Base-by-base conservation (phyloP, 441 rosid species). In the Theobroma grandiflorum region DNA sequence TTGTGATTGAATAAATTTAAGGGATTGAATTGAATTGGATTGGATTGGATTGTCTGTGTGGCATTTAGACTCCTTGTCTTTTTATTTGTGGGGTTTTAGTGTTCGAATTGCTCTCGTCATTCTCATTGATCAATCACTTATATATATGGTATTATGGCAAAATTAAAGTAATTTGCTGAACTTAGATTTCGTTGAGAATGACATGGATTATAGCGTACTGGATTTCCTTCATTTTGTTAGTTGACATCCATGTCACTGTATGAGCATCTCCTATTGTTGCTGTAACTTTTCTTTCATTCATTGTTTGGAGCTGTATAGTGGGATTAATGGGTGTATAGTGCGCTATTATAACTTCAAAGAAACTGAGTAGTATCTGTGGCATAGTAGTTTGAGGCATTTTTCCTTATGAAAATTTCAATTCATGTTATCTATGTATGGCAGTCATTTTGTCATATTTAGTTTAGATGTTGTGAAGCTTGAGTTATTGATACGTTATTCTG, bases 401-500 rank as follows among this genome's bases (percentile, higher is more conserved):
- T 55, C 64, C 10, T 15, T 73, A 57, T 73, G 52, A 37, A 12
- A 22, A 20, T 72, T 38, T 73, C 47, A 8, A 38, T n/a, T 73
- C 50, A 40, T 74, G 52, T 74, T 58, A 8, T 14, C 22, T 58
- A 58, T 42, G 2, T 73, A 12, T n/a, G 10, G 6, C 22, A 7
- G 6, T 20, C 18, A 42, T 38, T 40, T 40, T 33, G 42, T 53
- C 37, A 35, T 53, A 33, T 4, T 38, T 57, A 2, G 20, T 57
- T 38, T 57, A 12, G 66, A 38, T 20, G 12, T 38, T 57, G 10
- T n/a, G 64, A 72, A n/a, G 76, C 49, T 72, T 72, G 45, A 72
- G 35, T 72, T 72, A 53, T 72, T 72, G 47, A 53, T 53, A 72
- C 7, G 12, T 35, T 52, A 4, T 71, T 55, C 47, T 53, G 11